Evolutionary conservation across 305 asterid species (phyloP), one percentile per base, ranked within the genome.

Genomic region (Solanum chacoense): DNA sequence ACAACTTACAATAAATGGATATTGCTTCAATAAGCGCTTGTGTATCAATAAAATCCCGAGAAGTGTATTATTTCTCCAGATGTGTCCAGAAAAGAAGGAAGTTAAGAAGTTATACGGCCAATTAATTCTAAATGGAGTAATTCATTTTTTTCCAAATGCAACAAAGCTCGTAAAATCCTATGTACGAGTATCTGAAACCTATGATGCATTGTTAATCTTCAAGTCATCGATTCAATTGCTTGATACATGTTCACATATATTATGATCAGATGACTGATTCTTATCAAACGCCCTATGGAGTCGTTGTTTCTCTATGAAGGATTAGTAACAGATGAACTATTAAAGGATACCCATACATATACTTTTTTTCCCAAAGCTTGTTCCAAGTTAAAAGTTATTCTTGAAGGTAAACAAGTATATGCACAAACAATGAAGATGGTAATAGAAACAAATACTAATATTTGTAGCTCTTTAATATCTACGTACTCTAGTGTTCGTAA

Each of bases 91-190:
- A 6, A 50, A 65, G 1, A 34, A 34, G 14, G 91, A 89, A 78
- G 55, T 86, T 50, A 59, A 85, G 32, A 89, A 89, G 40, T 12
- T 89, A 36, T 90, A 91, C 20, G 86, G 85, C 35, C 93, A 89
- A 32, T 22, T 89, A 20, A 69, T 88, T 26, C 85, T 91, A 26
- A 86, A 88, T 16, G 91, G 93, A 55, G 65, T 86, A 40, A 88
- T 88, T 67, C 79, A 45, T 26, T 90, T n/a, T 32, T 75, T 84
- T n/a, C 80, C 77, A 13, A 88, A 88, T 32, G 83, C 89, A 22
- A 88, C 87, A 35, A 89, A 88, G 88, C 88, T 91, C 2, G 20
- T 91, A 2, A 88, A 89, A 65, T 85, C 93, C 79, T 91, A 89
- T 16, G 76, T 89, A 35, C 78, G 85, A 3, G 63, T 65, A 3